phyloP scores from a whole-genome alignment of 345 rosid species.

The Eucalyptus camaldulensis region DNA sequence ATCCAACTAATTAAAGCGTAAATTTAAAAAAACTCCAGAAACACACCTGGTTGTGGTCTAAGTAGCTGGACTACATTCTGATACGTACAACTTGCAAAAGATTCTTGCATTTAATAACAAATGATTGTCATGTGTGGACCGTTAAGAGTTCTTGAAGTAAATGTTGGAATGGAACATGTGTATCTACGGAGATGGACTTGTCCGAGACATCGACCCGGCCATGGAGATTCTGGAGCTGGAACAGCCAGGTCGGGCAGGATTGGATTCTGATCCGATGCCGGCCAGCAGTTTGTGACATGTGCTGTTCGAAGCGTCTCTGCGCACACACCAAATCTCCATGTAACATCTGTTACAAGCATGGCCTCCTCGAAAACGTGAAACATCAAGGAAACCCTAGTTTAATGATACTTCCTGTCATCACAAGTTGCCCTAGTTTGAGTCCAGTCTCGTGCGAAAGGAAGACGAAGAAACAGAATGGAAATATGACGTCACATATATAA shows the following conservation, averaged over 20 bases:
- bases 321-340: not conserved
- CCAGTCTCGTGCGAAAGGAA: not conserved
- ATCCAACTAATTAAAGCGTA: not conserved
- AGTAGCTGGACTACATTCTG: not conserved
- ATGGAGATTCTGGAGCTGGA: not conserved
- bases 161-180: not conserved
- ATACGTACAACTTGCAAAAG: not conserved
- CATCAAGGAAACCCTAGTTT: not conserved
- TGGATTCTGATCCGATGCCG: not conserved
- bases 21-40: not conserved
- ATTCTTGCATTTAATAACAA: not conserved
- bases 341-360: not conserved
- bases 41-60: not conserved
- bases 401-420: not conserved
- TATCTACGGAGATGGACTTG: not conserved
- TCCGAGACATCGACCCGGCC: not conserved
- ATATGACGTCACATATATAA: not conserved
- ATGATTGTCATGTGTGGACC: not conserved
- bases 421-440: not conserved
- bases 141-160: not conserved
- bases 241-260: not conserved
- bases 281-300: not conserved
- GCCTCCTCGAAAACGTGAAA: not conserved
- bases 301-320: not conserved
- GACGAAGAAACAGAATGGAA: not conserved